Evolutionary conservation across 169 alveolate genomes (phyloP), one percentile per base, ranked within the genome.

Genomic region (Eimeria brunetti): DNA sequence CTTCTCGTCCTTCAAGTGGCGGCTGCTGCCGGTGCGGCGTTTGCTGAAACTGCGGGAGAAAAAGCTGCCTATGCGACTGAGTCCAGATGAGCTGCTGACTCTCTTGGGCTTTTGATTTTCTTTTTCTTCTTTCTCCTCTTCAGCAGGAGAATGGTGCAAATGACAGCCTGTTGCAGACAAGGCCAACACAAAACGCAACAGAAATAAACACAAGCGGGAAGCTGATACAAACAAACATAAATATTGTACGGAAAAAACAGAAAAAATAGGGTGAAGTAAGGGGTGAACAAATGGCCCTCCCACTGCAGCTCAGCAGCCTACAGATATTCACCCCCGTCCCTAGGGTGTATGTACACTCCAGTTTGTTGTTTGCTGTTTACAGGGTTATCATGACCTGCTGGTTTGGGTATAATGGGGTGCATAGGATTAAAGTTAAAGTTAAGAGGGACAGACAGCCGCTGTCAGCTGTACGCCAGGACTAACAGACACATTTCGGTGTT

Each of bases 41-140:
- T 38, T 53, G 58, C 91, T 84, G 76, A 84, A 56, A 44, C 91
- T 84, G 7, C 76, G 51, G n/a, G 78, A 33, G 27, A 84, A n/a
- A 60, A 84, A 84, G 5, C 91, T 53, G 56, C 91, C 91, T 9
- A 84, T n/a, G 16, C 91, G 91, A 22, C 71, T 38, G n/a, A 84
- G 41, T 6, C 91, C 78, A 14, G 91, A 36, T 27, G 75, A 84
- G 41, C 91, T 84, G 38, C 60, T 9, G 24, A 33, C 5, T 60
- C 56, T 53, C 44, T 84, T 84, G 11, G 30, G 46, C 33, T 36
- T 36, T 4, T 33, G 56, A 12, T 36, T 33, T 1, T 38, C 44
- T 38, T 67, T 67, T 27, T n/a, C 78, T 22, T 1, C 78, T 0
- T 22, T 67, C 30, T 67, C 7, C 49, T 4, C 78, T 9, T 16